Percentiles rank a stretch among this genome's conserved stretches.
Conservation (phyloP, 192 early-diverging fungal species). For the Mortierella alpina region DNA sequence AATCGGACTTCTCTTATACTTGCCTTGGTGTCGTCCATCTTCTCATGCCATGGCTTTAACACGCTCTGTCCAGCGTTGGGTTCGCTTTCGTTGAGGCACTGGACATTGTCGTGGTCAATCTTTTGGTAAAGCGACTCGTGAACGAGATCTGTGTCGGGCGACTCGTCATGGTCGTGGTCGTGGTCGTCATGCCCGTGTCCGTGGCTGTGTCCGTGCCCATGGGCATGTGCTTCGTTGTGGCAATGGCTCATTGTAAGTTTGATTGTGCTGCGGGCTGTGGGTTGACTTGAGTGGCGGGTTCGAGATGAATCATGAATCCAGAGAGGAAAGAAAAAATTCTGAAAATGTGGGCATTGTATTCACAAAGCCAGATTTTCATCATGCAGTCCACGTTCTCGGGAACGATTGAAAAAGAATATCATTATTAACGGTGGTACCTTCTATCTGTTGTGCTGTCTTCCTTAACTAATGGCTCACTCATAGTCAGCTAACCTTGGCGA, state of each 20-base stretch:
- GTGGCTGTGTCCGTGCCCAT: constrained; percentile 61
- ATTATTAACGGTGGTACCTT: too few species aligned
- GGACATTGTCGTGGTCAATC: constrained; percentile 82
- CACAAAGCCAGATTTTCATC: too few species aligned
- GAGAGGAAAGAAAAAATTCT: too few species aligned
- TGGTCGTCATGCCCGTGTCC: constrained; percentile 69
- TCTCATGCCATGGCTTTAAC: constrained; percentile 88
- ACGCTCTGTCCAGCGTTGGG: constrained; percentile 73
- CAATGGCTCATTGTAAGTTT: constrained; percentile 52
- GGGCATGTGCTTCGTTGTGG: constrained; percentile 64
- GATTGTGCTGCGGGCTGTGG: too few species aligned
- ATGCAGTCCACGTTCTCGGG: too few species aligned
- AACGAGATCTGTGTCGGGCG: constrained; percentile 72
- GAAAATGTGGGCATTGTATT: too few species aligned
- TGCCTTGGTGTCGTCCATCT: constrained; percentile 77
- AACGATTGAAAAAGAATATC: too few species aligned
- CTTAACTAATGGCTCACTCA: too few species aligned
- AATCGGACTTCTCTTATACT: background rate
- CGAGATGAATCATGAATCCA: too few species aligned
- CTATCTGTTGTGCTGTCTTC: too few species aligned
- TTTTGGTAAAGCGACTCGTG: constrained; percentile 78
- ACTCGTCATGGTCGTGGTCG: constrained; percentile 80
- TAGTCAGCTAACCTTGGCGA: too few species aligned
- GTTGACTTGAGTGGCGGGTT: too few species aligned
- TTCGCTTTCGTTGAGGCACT: constrained; percentile 83